Percentiles rank a stretch among this genome's conserved stretches.
phyloP scores from a whole-genome alignment of 2,329 filamentous ascomycete species.

The Pestalotiopsis sp. region DNA sequence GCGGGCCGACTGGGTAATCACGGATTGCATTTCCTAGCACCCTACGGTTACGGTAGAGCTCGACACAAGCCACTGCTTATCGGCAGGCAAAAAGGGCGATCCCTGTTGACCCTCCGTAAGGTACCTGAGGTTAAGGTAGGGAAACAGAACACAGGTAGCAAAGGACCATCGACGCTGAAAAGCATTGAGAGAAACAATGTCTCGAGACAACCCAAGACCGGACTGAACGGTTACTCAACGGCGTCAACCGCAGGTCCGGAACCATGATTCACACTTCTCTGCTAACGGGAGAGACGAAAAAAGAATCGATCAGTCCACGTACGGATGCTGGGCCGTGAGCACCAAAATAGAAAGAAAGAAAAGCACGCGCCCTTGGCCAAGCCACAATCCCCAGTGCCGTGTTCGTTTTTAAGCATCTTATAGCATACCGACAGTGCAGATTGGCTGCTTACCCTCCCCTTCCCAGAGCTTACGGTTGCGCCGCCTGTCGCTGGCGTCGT shows the following conservation, averaged over 20 bases:
- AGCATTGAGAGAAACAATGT: no score
- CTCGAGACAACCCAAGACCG: no score
- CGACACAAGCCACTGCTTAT: not conserved
- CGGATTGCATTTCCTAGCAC: not conserved
- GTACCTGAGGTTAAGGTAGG: no score
- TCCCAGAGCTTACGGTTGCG: not conserved
- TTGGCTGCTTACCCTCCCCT: not conserved
- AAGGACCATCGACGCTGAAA: no score
- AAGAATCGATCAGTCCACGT: not conserved
- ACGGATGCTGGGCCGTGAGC: not conserved
- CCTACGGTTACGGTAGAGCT: not conserved
- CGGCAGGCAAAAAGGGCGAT: not conserved
- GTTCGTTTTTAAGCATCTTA: not conserved
- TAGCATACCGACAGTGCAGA: not conserved
- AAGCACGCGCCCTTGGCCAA: not conserved
- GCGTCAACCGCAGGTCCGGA: no score
- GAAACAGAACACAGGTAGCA: no score
- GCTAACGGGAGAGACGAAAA: not conserved
- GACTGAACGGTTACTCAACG: no score
- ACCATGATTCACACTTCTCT: not conserved
- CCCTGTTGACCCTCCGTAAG: not conserved
- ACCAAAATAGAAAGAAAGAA: not conserved
- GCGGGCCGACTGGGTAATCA: conserved; percentile 3
- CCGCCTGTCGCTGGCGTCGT: not conserved
- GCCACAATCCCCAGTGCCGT: not conserved